These are phyloP conservation scores for Tetrapisispora phaffii DNA, from an alignment of 805 yeast species.

Conservation along the genomic window DNA sequence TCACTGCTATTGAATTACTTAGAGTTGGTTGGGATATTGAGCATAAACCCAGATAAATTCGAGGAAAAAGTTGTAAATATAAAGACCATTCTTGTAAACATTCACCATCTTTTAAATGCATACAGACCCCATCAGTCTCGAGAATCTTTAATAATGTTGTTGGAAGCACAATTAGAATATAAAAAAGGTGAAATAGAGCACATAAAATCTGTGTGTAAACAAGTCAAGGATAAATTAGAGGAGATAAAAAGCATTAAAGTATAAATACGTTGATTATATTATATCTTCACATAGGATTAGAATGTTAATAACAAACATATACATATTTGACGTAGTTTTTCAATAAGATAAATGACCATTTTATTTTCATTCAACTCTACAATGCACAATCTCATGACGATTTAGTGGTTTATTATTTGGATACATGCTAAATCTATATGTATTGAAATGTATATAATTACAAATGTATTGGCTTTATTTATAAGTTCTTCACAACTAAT, in stretches of 20 bases:
- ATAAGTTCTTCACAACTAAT: neutral
- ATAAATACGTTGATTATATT: neutral
- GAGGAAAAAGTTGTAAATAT: constrained; percentile 65
- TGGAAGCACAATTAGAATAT: constrained; percentile 59
- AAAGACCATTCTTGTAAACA: constrained; percentile 70
- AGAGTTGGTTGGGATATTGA: constrained; percentile 69
- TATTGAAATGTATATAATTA: neutral
- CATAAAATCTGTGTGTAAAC: constrained; percentile 33
- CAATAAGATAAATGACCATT: too few species aligned
- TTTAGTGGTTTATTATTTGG: neutral
- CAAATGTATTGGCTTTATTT: neutral
- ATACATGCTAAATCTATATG: neutral
- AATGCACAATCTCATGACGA: too few species aligned
- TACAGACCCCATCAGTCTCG: constrained; percentile 93
- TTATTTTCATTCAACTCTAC: neutral
- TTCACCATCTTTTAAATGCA: constrained; percentile 84
- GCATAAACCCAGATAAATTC: constrained; percentile 59
- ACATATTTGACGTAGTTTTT: neutral
- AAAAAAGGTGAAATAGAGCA: constrained; percentile 45
- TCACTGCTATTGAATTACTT: constrained; percentile 72
- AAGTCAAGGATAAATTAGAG: constrained; percentile 32
- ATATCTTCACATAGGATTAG: too few species aligned
- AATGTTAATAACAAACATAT: too few species aligned
- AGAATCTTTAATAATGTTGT: constrained; percentile 69
- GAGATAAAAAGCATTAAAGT: constrained; percentile 10